A percentile compares a stretch with the other conserved stretches of the same genome.
These are phyloP conservation scores for Eustoma russellianum DNA, from an alignment of 257 asterid species.

Conservation along the genomic window DNA sequence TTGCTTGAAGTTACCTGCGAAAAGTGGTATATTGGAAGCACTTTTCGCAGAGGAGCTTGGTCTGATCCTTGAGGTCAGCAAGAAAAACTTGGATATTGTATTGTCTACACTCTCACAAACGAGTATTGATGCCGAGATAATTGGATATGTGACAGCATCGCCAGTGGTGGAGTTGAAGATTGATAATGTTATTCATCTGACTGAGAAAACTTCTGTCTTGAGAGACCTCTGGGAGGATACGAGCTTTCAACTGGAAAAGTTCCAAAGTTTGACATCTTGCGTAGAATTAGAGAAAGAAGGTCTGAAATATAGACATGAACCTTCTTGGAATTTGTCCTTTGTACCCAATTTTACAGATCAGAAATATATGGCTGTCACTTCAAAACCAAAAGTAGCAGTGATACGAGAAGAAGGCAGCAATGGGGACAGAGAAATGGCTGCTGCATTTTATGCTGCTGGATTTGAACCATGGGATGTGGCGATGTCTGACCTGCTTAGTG, in stretches of 20 bases:
- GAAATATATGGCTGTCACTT: constrained; percentile 36
- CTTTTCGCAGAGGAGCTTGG: constrained; percentile 94
- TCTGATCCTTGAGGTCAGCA: constrained; percentile 57
- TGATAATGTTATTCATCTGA: constrained; percentile 49
- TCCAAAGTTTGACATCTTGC: constrained; percentile 69
- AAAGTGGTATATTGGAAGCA: constrained; percentile 30
- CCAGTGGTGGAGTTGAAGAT: constrained; percentile 43
- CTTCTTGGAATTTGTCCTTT: constrained; percentile 70
- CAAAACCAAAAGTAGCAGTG: constrained; percentile 82
- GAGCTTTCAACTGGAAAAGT: constrained; percentile 72
- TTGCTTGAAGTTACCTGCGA: constrained; percentile 38
- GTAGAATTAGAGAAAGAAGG: constrained; percentile 81
- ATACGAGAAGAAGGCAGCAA: constrained; percentile 96
- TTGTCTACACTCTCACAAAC: constrained; percentile 29
- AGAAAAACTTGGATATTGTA: constrained; percentile 35
- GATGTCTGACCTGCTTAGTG: constrained; percentile 91
- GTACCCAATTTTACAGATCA: constrained; percentile 45
- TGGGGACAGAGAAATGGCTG: constrained; percentile 96
- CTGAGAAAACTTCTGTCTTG: constrained; percentile 43
- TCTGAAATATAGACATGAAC: constrained; percentile 49
- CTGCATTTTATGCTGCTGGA: constrained; percentile 83
- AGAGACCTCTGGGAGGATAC: constrained; percentile 92
- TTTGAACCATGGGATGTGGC: constrained; percentile 93
- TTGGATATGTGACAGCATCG: constrained; percentile 54
- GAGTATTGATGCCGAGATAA: constrained; percentile 46